phyloP scores from a whole-genome alignment of 2,329 filamentous ascomycete genomes.

The Zopfia rhizophila region DNA sequence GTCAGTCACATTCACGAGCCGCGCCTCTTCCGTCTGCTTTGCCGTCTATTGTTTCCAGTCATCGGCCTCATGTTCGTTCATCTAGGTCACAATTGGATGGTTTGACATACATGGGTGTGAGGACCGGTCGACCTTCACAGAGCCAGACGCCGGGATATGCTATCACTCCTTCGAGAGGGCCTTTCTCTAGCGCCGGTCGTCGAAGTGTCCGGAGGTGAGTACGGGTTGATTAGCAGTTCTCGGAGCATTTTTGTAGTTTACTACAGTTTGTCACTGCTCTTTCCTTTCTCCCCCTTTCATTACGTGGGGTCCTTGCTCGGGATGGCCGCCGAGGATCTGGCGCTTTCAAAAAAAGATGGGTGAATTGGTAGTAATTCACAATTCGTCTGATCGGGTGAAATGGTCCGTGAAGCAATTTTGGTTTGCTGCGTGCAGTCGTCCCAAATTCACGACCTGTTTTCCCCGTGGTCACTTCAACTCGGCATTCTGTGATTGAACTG shows the following conservation, averaged over 20 bases:
- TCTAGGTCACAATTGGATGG: constrained; percentile 26
- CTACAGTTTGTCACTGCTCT: constrained; percentile 3
- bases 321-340: no score
- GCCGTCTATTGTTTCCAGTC: constrained; percentile 25
- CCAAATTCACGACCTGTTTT: no score
- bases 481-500: no score
- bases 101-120: constrained; percentile 32
- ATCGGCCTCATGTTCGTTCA: constrained; percentile 21
- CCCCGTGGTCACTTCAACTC: no score
- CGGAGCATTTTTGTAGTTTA: constrained; percentile 4
- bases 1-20: constrained; percentile 16
- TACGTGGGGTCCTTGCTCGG: neutral
- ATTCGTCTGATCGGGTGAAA: no score
- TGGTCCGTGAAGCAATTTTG: no score
- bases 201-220: constrained; percentile 35
- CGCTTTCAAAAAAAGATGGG: no score
- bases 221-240: constrained; percentile 7
- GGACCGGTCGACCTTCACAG: constrained; percentile 32
- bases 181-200: constrained; percentile 23
- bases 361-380: no score
- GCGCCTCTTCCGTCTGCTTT: constrained; percentile 27
- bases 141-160: constrained; percentile 2
- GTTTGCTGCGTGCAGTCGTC: no score
- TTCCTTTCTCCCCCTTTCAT: neutral
- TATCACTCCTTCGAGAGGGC: constrained; percentile 13